A percentile compares a stretch with the other conserved stretches of the same genome.
These are phyloP conservation scores for Thymus quinquecostatus DNA, from an alignment of 257 asterid species.

Conservation along the genomic window DNA sequence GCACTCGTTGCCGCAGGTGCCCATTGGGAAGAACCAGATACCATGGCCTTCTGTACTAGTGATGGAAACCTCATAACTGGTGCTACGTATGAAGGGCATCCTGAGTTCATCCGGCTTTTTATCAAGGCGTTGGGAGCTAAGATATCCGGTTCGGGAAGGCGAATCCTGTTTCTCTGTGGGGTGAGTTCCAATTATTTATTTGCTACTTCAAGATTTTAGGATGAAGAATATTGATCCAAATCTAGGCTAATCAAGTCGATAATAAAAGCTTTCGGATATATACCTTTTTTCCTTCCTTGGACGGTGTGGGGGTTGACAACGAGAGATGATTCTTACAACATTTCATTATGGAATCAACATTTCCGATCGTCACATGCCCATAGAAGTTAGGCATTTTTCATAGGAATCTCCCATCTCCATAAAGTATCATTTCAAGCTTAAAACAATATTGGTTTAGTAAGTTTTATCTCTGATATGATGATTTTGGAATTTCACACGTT, in stretches of 20 bases:
- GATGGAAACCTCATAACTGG: constrained; percentile 89
- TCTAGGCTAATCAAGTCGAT: neutral
- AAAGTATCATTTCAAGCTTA: no score
- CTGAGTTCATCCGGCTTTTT: constrained; percentile 81
- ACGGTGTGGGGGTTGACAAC: no score
- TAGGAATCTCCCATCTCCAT: no score
- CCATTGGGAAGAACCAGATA: constrained; percentile 87
- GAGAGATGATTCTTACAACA: no score
- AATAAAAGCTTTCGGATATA: neutral
- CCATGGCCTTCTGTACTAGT: constrained; percentile 64
- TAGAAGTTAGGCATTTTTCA: no score
- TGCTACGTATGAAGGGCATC: constrained; percentile 80
- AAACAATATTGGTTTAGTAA: neutral
- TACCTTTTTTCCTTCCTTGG: no score
- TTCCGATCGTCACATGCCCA: no score
- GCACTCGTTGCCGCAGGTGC: constrained; percentile 89
- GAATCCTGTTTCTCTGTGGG: constrained; percentile 87
- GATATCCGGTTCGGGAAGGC: constrained; percentile 76
- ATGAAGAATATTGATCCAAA: neutral
- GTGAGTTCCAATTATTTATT: constrained; percentile 52
- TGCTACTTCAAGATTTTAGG: constrained; percentile 16
- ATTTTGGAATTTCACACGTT: constrained; percentile 8
- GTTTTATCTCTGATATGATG: neutral
- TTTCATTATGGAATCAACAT: no score
- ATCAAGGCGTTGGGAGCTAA: constrained; percentile 84